Conservation (phyloP, 148 eudicot genomes). For the Amaranthus cruentus region DNA sequence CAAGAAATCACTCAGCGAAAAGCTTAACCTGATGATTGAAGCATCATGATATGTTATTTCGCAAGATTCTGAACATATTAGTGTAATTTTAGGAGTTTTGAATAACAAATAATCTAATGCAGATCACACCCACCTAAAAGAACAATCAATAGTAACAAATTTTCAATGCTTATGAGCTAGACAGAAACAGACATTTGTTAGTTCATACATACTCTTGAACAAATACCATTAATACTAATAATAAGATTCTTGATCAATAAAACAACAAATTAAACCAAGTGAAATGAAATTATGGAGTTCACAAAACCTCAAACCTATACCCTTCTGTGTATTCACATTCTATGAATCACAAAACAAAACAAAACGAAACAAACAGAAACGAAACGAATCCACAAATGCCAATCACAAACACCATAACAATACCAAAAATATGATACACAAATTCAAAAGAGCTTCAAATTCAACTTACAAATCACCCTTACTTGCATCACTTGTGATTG, state of each 20-base stretch:
- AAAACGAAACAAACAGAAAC: constrained; percentile 15
- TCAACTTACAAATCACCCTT: constrained; percentile 52
- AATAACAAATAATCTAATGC: neutral
- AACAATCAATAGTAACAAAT: constrained; percentile 9
- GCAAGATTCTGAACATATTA: no score
- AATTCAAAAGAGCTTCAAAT: neutral
- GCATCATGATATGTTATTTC: no score
- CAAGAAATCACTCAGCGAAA: no score
- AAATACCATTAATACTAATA: constrained; percentile 7
- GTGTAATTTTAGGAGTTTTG: neutral
- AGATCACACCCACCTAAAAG: neutral
- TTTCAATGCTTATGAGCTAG: constrained; percentile 19
- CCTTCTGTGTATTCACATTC: constrained; percentile 33
- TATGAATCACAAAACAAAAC: constrained; percentile 21
- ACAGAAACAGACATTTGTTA: constrained; percentile 15
- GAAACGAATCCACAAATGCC: constrained; percentile 10
- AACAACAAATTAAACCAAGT: constrained; percentile 5
- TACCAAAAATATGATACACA: constrained; percentile 28
- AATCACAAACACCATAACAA: constrained; percentile 9
- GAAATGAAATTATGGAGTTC: constrained; percentile 20
- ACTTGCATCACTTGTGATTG: constrained; percentile 41
- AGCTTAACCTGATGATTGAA: no score
- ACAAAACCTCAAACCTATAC: constrained; percentile 27
- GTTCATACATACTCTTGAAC: neutral
- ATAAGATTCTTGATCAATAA: constrained; percentile 25